These are phyloP conservation scores for Ogataea thermomethanolica DNA, from an alignment of 805 yeast species.

Conservation along the genomic window DNA sequence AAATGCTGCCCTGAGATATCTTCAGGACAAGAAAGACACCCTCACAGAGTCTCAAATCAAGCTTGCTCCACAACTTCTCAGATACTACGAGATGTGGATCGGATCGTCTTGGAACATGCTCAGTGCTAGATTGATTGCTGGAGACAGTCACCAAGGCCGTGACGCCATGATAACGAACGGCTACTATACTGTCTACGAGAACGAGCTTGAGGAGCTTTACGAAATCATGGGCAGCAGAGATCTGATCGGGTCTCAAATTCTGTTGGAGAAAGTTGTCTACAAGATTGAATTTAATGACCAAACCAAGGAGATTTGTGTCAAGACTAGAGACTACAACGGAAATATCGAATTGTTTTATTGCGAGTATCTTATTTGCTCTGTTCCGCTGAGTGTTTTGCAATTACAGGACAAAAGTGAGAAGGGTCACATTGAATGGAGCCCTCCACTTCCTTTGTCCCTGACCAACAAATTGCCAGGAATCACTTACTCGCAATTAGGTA, in stretches of 20 bases:
- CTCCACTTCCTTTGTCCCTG: conserved; percentile 35
- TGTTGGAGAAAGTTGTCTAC: conserved; percentile 24
- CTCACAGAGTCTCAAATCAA: conserved; percentile 49
- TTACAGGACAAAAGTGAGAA: conserved; percentile 26
- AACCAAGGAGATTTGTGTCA: conserved; percentile 21
- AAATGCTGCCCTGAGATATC: conserved; percentile 46
- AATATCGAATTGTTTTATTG: conserved; percentile 18
- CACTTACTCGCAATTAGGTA: conserved; percentile 43
- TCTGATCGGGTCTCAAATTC: conserved; percentile 17
- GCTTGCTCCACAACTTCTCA: conserved; percentile 46
- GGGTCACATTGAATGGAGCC: conserved; percentile 33
- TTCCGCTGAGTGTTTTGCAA: conserved; percentile 47
- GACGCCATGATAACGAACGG: conserved; percentile 64
- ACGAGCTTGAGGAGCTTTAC: conserved; percentile 30
- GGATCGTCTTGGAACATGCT: conserved; percentile 65
- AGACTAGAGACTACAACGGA: conserved; percentile 11
- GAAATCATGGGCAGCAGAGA: conserved; percentile 13
- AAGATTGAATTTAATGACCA: conserved; percentile 22
- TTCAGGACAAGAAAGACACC: conserved; percentile 41
- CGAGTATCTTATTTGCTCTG: conserved; percentile 45
- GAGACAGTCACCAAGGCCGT: conserved; percentile 48
- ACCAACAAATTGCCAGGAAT: conserved; percentile 28
- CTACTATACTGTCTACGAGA: conserved; percentile 38
- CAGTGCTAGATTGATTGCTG: conserved; percentile 54
- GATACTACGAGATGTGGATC: conserved; percentile 70